Percentiles rank a stretch among this genome's conserved stretches.
These are phyloP conservation scores for Pyricularia sp. DNA, from an alignment of 2,329 filamentous ascomycete species.

Conservation along the genomic window DNA sequence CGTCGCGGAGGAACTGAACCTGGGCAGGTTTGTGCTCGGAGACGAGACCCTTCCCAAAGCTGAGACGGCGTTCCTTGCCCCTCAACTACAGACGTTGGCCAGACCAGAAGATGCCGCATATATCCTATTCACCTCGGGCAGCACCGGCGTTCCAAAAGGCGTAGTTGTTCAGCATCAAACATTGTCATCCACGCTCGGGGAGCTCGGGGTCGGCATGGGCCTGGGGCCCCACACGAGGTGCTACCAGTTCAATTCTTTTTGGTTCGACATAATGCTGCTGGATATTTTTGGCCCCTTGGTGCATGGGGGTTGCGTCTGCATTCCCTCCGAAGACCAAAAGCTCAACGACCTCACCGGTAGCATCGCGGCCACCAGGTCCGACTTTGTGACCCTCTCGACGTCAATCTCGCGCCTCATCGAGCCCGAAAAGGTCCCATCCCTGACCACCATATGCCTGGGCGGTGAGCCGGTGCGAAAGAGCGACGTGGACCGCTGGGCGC, in stretches of 20 bases:
- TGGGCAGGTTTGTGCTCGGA: background rate
- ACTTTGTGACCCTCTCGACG: constrained; percentile 48
- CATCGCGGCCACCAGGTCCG: constrained; percentile 55
- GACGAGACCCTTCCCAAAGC: background rate
- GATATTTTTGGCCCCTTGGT: constrained; percentile 26
- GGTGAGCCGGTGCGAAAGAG: background rate
- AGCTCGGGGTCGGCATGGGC: constrained; percentile 17
- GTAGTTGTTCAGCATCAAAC: background rate
- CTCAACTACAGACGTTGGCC: constrained; percentile 24
- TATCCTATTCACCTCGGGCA: constrained; percentile 47
- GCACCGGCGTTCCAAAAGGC: constrained; percentile 49
- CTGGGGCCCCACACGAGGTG: background rate
- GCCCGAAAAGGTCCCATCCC: constrained; percentile 44
- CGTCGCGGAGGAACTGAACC: too few species aligned
- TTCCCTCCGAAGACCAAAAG: background rate
- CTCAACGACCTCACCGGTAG: constrained; percentile 44
- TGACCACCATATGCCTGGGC: background rate
- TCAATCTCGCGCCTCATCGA: constrained; percentile 72
- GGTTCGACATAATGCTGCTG: constrained; percentile 2
- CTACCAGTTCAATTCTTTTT: background rate
- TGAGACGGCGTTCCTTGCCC: background rate
- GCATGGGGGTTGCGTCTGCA: constrained; percentile 18
- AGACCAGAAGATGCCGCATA: constrained; percentile 39
- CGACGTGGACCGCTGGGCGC: constrained; percentile 15
- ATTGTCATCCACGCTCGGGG: constrained; percentile 13